A percentile compares a stretch with the other conserved stretches of the same genome.
Evolutionary conservation across 2,329 filamentous ascomycete genomes (phyloP).

Genomic region (Zalaria sp.): DNA sequence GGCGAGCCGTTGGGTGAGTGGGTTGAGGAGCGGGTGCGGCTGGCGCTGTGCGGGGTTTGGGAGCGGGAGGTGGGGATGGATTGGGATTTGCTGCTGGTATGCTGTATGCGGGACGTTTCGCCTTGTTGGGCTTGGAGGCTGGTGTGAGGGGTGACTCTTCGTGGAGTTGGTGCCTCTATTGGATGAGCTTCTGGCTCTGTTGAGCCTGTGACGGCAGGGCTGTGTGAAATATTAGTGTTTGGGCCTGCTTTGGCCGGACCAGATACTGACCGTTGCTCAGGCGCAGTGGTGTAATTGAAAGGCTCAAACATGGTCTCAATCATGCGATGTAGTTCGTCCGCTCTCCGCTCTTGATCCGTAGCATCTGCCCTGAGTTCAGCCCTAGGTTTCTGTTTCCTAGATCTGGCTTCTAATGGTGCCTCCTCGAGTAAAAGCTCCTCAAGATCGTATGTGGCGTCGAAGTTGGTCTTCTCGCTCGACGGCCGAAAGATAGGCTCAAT

Average conservation of each 20-base stretch:
- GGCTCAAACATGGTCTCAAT: slow-evolving; percentile 90
- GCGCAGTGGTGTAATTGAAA: slow-evolving; percentile 83
- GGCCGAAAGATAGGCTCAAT: slow-evolving; percentile 85
- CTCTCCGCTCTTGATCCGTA: slow-evolving; percentile 84
- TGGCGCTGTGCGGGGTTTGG: slow-evolving; percentile 23
- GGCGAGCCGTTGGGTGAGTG: slow-evolving; percentile 35
- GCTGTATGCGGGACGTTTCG: not conserved
- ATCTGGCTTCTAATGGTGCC: slow-evolving; percentile 82
- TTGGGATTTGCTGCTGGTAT: slow-evolving; percentile 5
- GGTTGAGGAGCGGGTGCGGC: slow-evolving; percentile 27
- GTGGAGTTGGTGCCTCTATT: not conserved
- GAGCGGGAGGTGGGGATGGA: slow-evolving; percentile 18
- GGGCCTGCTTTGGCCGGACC: too few species aligned
- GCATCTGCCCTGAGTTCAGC: slow-evolving; percentile 88
- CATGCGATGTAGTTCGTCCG: slow-evolving; percentile 85
- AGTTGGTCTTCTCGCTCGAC: slow-evolving; percentile 96
- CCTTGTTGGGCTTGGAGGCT: slow-evolving; percentile 2
- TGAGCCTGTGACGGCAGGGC: not conserved
- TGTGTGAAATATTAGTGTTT: too few species aligned
- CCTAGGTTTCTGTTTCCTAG: slow-evolving; percentile 82
- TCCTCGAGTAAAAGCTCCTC: slow-evolving; percentile 90
- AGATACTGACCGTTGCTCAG: slow-evolving; percentile 46
- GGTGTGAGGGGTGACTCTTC: not conserved
- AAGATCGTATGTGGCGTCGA: slow-evolving; percentile 94
- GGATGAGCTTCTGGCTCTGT: not conserved